These are phyloP conservation scores for Dictyostelium brefeldianum DNA, from an alignment of 78 protist genomes.

Conservation along the genomic window DNA sequence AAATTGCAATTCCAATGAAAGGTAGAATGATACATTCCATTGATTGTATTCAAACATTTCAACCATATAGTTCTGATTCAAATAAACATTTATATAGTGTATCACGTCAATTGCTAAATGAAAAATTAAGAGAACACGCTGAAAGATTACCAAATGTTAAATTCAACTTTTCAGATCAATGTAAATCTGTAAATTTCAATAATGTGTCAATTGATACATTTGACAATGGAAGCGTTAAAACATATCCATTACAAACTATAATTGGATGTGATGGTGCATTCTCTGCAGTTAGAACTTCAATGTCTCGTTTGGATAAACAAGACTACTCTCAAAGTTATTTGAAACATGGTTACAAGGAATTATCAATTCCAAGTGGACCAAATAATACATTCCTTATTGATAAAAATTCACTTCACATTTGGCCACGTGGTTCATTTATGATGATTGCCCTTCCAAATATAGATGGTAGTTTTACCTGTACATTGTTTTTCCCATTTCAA, in stretches of 20 bases:
- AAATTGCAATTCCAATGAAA: slow-evolving; percentile 69
- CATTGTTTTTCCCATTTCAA: slow-evolving; percentile 92
- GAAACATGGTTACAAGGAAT: slow-evolving; percentile 81
- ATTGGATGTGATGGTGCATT: slow-evolving; percentile 84
- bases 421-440: slow-evolving; percentile 94
- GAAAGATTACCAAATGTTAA: slow-evolving; percentile 29
- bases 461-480: slow-evolving; percentile 90
- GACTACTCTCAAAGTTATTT: slow-evolving; percentile 70
- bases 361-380: slow-evolving; percentile 85
- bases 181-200: not conserved
- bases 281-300: slow-evolving; percentile 32
- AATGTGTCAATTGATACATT: not conserved
- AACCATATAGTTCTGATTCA: slow-evolving; percentile 61
- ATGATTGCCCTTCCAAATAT: slow-evolving; percentile 95
- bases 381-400: slow-evolving; percentile 58
- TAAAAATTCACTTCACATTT: slow-evolving; percentile 90
- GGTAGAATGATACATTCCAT: slow-evolving; percentile 75
- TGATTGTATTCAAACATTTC: slow-evolving; percentile 24
- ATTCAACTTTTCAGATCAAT: slow-evolving; percentile 14
- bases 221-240: not conserved
- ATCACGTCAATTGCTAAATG: slow-evolving; percentile 66
- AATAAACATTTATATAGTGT: slow-evolving; percentile 40
- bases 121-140: slow-evolving; percentile 25
- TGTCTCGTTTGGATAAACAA: slow-evolving; percentile 43
- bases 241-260: not conserved